Evolutionary conservation across 139 green algal genomes (phyloP), one percentile per base, ranked within the genome.

Genomic region (Closterium sp.): DNA sequence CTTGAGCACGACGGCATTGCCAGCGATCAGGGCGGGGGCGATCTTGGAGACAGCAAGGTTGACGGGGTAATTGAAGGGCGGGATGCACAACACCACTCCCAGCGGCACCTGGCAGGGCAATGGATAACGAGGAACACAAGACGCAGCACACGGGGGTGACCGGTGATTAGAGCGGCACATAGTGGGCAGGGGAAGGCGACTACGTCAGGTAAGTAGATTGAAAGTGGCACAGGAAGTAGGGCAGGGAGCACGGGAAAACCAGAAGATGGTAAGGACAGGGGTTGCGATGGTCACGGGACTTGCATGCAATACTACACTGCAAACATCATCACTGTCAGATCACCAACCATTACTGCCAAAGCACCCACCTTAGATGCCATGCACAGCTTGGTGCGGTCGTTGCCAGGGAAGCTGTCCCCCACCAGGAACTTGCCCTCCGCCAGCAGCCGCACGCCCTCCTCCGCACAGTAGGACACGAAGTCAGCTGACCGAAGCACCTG

Each of bases 21-120:
- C 98, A 0, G 97, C 97, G 96, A 99, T 99, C 10, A 99, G 95
- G 9, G 98, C 97, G 0, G 98, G 98, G 0, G 93, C 98, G 28
- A 99, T 95, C 95, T 99, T 99, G 91, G 95, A 97, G 5, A 99
- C 97, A 3, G 97, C 97, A 81, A 99, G 95, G 95, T 99, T 99
- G 88, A 99, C 97, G 0, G 97, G 97, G 93, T 99, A 99, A 95
- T 99, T 99, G 96, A 99, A 99, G 84, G 98, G 98, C 4, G 98
- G 97, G 95, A 99, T 99, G 95, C 93, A 95, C 83, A 99, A 94
- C 30, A 99, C 96, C 16, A 98, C 96, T 28, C 97, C 97, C 88
- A 99, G 92, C 0, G 97, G 97, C 23, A 99, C 96, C 94, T 97
- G 94, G 0, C 83, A 84, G 3, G n/a, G n/a, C n/a, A n/a, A n/a